phyloP scores from a whole-genome alignment of 306 rosid genomes.

The Rubus parviflorus region DNA sequence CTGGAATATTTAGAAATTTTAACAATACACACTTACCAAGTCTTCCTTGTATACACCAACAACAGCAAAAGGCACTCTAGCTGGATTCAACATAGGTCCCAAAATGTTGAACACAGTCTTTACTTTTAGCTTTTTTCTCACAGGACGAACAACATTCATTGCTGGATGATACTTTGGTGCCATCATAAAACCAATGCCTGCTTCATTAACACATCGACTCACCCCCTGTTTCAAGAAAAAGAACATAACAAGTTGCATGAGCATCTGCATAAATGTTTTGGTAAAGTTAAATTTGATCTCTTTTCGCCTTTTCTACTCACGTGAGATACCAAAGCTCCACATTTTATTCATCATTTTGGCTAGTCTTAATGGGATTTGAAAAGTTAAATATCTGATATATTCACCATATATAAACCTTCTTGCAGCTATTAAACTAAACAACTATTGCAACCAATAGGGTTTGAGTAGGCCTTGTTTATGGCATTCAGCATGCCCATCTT shows the following conservation, averaged over 20 bases:
- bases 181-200: constrained; percentile 96
- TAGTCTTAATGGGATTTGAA: background rate
- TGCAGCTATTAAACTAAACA: background rate
- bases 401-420: background rate
- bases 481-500: constrained; percentile 10
- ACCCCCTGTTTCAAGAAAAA: constrained; percentile 59
- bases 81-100: constrained; percentile 98
- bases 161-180: constrained; percentile 87
- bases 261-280: background rate
- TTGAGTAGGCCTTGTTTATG: background rate
- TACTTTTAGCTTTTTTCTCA: constrained; percentile 76
- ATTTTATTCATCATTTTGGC: background rate
- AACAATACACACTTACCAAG: constrained; percentile 47
- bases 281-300: background rate
- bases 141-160: constrained; percentile 76
- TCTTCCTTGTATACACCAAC: constrained; percentile 87
- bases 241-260: constrained; percentile 15
- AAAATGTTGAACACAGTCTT: constrained; percentile 83
- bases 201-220: constrained; percentile 65
- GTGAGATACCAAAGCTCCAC: background rate
- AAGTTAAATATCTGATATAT: background rate
- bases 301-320: background rate
- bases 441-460: background rate
- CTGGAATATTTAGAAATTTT: background rate
- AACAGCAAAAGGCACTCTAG: constrained; percentile 81